A percentile compares a stretch with the other conserved stretches of the same genome.
phyloP scores from a whole-genome alignment of 371 early-diverging fungal species.

The Syncephalis fuscata region DNA sequence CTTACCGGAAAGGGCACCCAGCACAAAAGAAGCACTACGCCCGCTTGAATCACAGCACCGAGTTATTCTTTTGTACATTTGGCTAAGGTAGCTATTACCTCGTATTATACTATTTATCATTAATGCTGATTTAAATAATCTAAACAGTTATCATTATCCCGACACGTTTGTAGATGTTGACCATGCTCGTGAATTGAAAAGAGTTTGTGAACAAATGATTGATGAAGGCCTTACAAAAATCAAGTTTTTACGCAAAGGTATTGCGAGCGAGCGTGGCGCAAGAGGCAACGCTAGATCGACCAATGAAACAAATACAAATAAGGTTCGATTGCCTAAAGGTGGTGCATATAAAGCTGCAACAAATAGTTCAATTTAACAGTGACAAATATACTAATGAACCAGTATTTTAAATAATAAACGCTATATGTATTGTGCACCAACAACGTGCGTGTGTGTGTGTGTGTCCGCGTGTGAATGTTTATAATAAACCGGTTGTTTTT shows the following conservation, averaged over 20 bases:
- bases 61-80: constrained; percentile 65
- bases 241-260: constrained; percentile 1
- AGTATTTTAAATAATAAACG: too few relatives aligned
- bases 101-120: neutral
- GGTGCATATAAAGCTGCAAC: too few relatives aligned
- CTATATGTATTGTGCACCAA: too few relatives aligned
- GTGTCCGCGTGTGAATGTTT: too few relatives aligned
- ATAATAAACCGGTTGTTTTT: too few relatives aligned
- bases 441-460: too few relatives aligned
- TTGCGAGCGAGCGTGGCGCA: too few relatives aligned
- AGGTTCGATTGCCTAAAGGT: too few relatives aligned
- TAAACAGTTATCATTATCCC: constrained; percentile 4
- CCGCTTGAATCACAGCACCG: constrained; percentile 54
- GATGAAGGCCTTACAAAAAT: constrained; percentile 5
- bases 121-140: neutral
- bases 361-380: too few relatives aligned
- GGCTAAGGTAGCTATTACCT: constrained; percentile 46
- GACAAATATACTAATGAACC: too few relatives aligned
- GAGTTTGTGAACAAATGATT: constrained; percentile 2
- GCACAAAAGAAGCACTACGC: constrained; percentile 16
- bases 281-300: too few relatives aligned
- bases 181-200: constrained; percentile 3
- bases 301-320: too few relatives aligned
- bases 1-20: constrained; percentile 22
- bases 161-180: constrained; percentile 2